Evolutionary conservation across 495 filamentous ascomycete species (phyloP).

Genomic region (Aspergillus asperescens): DNA sequence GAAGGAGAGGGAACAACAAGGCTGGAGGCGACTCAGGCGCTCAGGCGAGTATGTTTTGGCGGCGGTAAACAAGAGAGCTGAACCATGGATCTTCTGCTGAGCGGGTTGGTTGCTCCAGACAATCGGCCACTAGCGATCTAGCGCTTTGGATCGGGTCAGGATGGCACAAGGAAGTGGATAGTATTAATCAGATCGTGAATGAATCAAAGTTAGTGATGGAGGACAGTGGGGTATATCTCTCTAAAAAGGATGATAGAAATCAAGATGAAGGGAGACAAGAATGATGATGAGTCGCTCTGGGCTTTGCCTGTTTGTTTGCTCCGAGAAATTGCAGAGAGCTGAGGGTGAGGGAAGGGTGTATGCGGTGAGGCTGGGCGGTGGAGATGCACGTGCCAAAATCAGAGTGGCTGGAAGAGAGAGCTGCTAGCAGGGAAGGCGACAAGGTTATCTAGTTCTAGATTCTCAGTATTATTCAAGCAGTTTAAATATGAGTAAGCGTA

Average conservation of each 20-base stretch:
- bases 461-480: no score
- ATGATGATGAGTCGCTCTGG: neutral
- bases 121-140: slow-evolving; percentile 27
- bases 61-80: slow-evolving; percentile 28
- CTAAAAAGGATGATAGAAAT: neutral
- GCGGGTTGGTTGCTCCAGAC: slow-evolving; percentile 28
- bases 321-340: slow-evolving; percentile 12
- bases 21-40: slow-evolving; percentile 5
- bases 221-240: slow-evolving; percentile 11
- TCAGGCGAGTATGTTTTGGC: slow-evolving; percentile 6
- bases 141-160: slow-evolving; percentile 17
- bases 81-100: slow-evolving; percentile 37
- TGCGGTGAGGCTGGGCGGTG: slow-evolving; percentile 36
- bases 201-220: neutral
- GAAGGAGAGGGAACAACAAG: slow-evolving; percentile 1
- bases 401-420: slow-evolving; percentile 21
- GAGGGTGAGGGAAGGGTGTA: slow-evolving; percentile 7
- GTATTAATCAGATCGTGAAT: slow-evolving; percentile 1
- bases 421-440: no score
- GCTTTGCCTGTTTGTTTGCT: neutral
- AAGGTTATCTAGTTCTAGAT: no score
- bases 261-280: slow-evolving; percentile 2
- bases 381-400: slow-evolving; percentile 27
- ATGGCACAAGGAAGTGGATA: neutral
- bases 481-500: no score